Conservation (phyloP, 257 asterid species). For the Verbascum thapsus region DNA sequence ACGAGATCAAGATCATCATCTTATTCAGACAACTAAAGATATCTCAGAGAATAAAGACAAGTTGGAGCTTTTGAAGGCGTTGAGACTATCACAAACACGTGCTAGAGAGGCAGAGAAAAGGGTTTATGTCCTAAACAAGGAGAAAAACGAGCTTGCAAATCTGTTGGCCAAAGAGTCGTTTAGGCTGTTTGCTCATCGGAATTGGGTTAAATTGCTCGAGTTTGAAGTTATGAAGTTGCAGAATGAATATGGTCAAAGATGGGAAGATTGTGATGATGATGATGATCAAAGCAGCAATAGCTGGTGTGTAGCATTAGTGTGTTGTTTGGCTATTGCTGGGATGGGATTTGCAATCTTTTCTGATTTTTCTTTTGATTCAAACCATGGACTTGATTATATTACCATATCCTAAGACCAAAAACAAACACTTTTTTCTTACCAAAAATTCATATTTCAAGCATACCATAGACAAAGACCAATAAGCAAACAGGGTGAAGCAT, state of each 20-base stretch:
- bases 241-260: not conserved
- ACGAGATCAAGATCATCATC: slow-evolving; percentile 19
- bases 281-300: slow-evolving; percentile 26
- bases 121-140: slow-evolving; percentile 36
- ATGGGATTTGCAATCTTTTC: slow-evolving; percentile 33
- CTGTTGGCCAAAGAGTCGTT: slow-evolving; percentile 48
- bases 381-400: too few species aligned
- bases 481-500: too few species aligned
- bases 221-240: slow-evolving; percentile 32
- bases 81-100: slow-evolving; percentile 61
- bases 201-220: slow-evolving; percentile 56
- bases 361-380: slow-evolving; percentile 19
- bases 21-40: not conserved
- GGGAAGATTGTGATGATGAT: not conserved
- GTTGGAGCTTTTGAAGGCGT: slow-evolving; percentile 54
- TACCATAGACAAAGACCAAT: too few species aligned
- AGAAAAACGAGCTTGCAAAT: slow-evolving; percentile 41
- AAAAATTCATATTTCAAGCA: too few species aligned
- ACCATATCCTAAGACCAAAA: too few species aligned
- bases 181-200: slow-evolving; percentile 43
- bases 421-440: too few species aligned
- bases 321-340: slow-evolving; percentile 57
- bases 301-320: slow-evolving; percentile 41
- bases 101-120: slow-evolving; percentile 75
- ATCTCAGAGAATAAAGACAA: slow-evolving; percentile 30